Evolutionary conservation across 495 filamentous ascomycete genomes (phyloP).

Genomic region (Penicillium fimorum): DNA sequence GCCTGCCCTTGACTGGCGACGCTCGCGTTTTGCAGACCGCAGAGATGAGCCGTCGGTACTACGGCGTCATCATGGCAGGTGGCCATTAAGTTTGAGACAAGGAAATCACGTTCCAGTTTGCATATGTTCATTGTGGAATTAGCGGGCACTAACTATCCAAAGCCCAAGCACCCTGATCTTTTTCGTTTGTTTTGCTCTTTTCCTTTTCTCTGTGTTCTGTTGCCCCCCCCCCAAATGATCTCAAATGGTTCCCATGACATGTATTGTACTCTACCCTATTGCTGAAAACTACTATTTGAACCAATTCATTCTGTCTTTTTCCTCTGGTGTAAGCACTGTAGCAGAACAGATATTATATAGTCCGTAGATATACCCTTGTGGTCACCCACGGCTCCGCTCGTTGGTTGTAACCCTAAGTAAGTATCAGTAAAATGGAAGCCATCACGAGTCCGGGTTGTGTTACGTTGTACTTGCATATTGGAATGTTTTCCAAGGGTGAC

Average conservation of each 20-base stretch:
- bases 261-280: conserved; percentile 19
- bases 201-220: background rate
- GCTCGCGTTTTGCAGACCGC: conserved; percentile 63
- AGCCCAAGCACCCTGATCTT: background rate
- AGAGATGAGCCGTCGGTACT: conserved; percentile 68
- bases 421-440: background rate
- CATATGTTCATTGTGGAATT: conserved; percentile 2
- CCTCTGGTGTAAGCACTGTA: background rate
- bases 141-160: background rate
- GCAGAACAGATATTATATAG: background rate
- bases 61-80: conserved; percentile 52
- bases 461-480: too few species aligned
- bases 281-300: conserved; percentile 9
- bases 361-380: background rate
- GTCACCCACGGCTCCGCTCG: background rate
- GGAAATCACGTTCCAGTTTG: conserved; percentile 1
- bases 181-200: conserved; percentile 5
- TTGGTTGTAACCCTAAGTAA: background rate
- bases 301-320: conserved; percentile 1
- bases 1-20: conserved; percentile 71
- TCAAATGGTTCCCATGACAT: conserved; percentile 16
- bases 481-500: too few species aligned
- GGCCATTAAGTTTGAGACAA: conserved; percentile 30
- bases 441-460: background rate
- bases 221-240: conserved; percentile 4